Evolutionary conservation across 1,284 basidiomycete species (phyloP).

Genomic region (Cerioporus squamosus): DNA sequence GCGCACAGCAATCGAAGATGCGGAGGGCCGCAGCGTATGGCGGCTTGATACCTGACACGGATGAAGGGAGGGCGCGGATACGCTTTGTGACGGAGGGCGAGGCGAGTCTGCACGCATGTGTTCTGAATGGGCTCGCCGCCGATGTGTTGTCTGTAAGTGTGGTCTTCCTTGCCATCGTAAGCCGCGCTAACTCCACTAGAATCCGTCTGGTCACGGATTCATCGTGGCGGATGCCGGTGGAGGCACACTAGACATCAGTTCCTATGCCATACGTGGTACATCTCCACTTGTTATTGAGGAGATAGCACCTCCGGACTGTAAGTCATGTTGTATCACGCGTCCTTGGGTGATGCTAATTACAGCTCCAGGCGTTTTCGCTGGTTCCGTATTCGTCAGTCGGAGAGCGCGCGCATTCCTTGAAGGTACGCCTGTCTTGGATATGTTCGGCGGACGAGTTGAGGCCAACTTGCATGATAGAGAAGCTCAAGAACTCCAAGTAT

Average conservation of each 20-base stretch:
- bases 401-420: constrained; percentile 70
- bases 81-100: constrained; percentile 82
- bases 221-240: constrained; percentile 80
- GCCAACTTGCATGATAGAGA: constrained; percentile 46
- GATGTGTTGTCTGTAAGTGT: constrained; percentile 69
- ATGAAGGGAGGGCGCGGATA: constrained; percentile 69
- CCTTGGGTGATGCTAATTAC: constrained; percentile 7
- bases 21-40: constrained; percentile 69
- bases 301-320: constrained; percentile 79
- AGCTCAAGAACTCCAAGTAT: constrained; percentile 71
- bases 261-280: constrained; percentile 71
- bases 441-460: not conserved
- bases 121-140: constrained; percentile 71
- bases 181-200: constrained; percentile 41
- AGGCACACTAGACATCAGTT: constrained; percentile 78
- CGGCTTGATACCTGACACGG: constrained; percentile 70
- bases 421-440: constrained; percentile 42
- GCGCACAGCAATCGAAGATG: constrained; percentile 79
- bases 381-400: constrained; percentile 80
- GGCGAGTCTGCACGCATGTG: constrained; percentile 78
- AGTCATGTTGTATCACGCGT: constrained; percentile 24
- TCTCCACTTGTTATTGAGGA: constrained; percentile 76
- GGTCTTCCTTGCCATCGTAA: not conserved
- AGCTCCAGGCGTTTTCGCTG: constrained; percentile 68
- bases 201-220: constrained; percentile 73